phyloP scores from a whole-genome alignment of 2,329 filamentous ascomycete species.

The Didymella arachidicola region DNA sequence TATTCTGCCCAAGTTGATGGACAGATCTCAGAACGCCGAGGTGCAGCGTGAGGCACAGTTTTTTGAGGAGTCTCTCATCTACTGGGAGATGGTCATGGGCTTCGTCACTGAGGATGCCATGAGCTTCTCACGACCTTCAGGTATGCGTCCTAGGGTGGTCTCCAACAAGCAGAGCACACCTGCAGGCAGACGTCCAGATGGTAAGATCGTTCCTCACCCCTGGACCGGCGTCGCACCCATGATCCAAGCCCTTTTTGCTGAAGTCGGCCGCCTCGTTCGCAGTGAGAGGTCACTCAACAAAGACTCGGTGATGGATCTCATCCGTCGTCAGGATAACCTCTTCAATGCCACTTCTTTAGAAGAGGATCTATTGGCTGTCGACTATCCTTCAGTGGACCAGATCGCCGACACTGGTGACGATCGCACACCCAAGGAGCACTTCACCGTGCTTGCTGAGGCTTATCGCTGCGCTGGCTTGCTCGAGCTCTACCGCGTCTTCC shows the following conservation, averaged over 20 bases:
- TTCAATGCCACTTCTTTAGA: conserved; percentile 56
- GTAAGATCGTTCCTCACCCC: conserved; percentile 55
- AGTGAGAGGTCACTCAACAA: conserved; percentile 45
- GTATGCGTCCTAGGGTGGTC: conserved; percentile 32
- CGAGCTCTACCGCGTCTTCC: conserved; percentile 64
- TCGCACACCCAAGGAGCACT: conserved; percentile 61
- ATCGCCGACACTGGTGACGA: conserved; percentile 61
- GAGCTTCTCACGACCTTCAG: conserved; percentile 43
- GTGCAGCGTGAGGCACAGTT: conserved; percentile 55
- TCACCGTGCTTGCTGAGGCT: conserved; percentile 62
- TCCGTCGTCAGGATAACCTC: conserved; percentile 45
- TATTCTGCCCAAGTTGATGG: conserved; percentile 55
- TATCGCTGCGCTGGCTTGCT: conserved; percentile 62
- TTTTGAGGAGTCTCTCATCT: conserved; percentile 64
- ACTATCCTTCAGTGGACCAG: conserved; percentile 57
- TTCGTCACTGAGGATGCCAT: conserved; percentile 59
- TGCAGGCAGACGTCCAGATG: conserved; percentile 40
- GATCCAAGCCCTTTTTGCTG: conserved; percentile 55
- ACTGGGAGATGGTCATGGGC: conserved; percentile 67
- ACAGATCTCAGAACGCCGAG: conserved; percentile 41
- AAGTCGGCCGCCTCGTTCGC: conserved; percentile 56
- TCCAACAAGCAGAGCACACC: conserved; percentile 30
- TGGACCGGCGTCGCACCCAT: conserved; percentile 60
- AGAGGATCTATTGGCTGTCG: conserved; percentile 56
- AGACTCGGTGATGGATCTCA: conserved; percentile 38